Base-by-base conservation (phyloP, 345 rosid species). In the Carallia brachiata region DNA sequence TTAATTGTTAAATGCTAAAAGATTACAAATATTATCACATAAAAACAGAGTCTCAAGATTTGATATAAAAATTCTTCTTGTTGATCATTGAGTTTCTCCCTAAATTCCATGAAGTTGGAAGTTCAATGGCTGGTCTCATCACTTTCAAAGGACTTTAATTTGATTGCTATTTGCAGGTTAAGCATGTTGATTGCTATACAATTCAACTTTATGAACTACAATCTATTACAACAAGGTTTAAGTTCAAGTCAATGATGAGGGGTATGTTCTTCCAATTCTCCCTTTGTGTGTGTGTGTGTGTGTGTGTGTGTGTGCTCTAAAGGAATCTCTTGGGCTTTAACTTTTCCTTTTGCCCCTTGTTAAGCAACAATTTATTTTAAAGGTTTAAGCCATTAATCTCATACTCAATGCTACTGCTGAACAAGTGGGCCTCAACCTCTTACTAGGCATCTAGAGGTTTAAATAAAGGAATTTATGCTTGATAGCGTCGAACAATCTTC, bases 191-290 rank as follows among this genome's bases (percentile, higher is more conserved):
- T 82, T 90, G 96, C 78, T 84, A 87, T 71, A 84, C 89, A 63
- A 74, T 88, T 77, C 82, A 84, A 77, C 69, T 82, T 74, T 87
- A 86, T 66, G 98, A 94, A 78, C 90, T 94, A 66, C 95, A 94
- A 82, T 87, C 96, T 6, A 83, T 91, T 61, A 70, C 91, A 67
- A 82, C 98, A 73, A 80, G 70, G 79, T 94, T 76, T 68, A 87
- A 80, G 73, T 90, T 94, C 88, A 77, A 82, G 74, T 94, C 98
- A 52, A 94, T 94, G 97, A 91, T 94, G 98, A 87, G 96, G 72
- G 98, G 97, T 90, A 81, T 48, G 48, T 73, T 66, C 39, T 40
- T 19, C 48, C 31, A 39, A 31, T 39, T 54, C 19, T 56, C 8
- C 19, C 0, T 9, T 53, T 36, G 9, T 36, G 16, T 68, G 23